phyloP scores from a whole-genome alignment of 495 filamentous ascomycete genomes.

The Amniculicola lignicola region DNA sequence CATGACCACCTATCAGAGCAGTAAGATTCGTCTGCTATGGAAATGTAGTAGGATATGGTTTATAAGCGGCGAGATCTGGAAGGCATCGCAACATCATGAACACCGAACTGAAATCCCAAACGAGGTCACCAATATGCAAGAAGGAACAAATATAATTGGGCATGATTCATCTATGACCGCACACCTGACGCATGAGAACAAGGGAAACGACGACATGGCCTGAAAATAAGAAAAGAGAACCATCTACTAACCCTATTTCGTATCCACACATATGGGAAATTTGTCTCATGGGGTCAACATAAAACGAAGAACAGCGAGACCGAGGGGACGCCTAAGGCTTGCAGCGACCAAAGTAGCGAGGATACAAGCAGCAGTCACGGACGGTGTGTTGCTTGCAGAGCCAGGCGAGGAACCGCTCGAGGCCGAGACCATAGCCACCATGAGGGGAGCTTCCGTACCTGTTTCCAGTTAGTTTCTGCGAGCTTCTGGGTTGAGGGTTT shows the following conservation, averaged over 20 bases:
- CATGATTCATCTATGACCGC: slow-evolving; percentile 12
- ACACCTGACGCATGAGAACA: not conserved
- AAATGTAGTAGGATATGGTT: too few species aligned
- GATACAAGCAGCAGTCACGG: slow-evolving; percentile 83
- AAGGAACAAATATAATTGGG: slow-evolving; percentile 16
- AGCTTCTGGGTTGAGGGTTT: not conserved
- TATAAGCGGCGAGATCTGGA: too few species aligned
- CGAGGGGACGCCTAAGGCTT: too few species aligned
- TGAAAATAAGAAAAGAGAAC: too few species aligned
- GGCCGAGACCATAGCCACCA: slow-evolving; percentile 90
- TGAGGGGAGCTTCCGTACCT: slow-evolving; percentile 94
- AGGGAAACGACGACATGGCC: slow-evolving; percentile 1
- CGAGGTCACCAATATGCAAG: not conserved
- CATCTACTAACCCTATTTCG: too few species aligned
- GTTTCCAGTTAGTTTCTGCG: slow-evolving; percentile 33
- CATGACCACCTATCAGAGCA: too few species aligned
- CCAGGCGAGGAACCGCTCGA: slow-evolving; percentile 97
- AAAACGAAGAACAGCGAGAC: too few species aligned
- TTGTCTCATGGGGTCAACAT: too few species aligned
- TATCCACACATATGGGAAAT: too few species aligned
- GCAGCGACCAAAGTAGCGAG: slow-evolving; percentile 90
- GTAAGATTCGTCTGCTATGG: too few species aligned
- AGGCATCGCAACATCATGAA: too few species aligned
- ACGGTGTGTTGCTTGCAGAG: slow-evolving; percentile 90
- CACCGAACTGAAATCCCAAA: too few species aligned